phyloP scores from a whole-genome alignment of 129 eudicot species.

The Kitagawia praeruptora region DNA sequence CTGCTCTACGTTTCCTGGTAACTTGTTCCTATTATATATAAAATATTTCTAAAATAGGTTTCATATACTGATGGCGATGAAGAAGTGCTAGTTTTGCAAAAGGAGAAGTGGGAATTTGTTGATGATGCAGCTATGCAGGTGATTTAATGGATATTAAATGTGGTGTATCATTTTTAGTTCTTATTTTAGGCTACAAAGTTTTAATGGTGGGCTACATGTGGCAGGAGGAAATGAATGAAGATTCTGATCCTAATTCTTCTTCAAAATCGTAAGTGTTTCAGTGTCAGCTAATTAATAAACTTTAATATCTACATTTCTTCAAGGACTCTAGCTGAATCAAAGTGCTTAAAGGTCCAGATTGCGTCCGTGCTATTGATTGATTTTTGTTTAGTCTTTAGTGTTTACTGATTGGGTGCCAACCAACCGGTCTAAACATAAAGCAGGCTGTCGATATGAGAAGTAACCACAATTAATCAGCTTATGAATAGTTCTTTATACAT shows the following conservation, averaged over 20 bases:
- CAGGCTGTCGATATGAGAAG: background rate
- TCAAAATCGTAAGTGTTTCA: conserved; percentile 53
- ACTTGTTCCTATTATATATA: background rate
- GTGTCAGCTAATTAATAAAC: background rate
- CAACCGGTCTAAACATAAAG: background rate
- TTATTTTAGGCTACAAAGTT: background rate
- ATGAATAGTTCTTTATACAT: background rate
- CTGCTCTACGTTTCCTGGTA: background rate
- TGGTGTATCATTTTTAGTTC: background rate
- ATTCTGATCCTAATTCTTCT: conserved; percentile 39
- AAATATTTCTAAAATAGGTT: conserved; percentile 32
- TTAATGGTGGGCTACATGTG: conserved; percentile 24
- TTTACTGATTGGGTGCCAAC: background rate
- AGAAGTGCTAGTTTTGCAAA: conserved; percentile 43
- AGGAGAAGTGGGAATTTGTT: conserved; percentile 52
- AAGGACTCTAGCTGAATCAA: background rate
- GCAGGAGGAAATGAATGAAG: conserved; percentile 45
- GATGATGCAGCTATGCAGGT: conserved; percentile 38
- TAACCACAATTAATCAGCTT: background rate
- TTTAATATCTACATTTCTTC: background rate
- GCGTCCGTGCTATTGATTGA: background rate
- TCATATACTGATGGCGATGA: conserved; percentile 65
- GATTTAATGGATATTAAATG: background rate
- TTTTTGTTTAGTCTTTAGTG: background rate
- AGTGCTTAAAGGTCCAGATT: background rate